Evolutionary conservation across 129 eudicot species (phyloP).

Genomic region (Scalesia atractyloides): DNA sequence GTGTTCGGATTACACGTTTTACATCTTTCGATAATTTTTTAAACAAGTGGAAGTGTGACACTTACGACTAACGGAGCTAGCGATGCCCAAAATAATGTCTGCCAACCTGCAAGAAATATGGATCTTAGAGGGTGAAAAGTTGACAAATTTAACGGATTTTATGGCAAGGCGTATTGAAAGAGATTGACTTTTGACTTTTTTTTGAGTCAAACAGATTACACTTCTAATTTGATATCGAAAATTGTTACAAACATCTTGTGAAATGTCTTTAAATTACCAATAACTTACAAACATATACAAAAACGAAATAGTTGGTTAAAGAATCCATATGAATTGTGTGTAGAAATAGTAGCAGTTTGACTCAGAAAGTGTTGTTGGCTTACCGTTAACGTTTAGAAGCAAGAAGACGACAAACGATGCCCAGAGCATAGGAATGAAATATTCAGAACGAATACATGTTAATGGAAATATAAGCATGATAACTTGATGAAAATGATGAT

Average conservation of each 20-base stretch:
- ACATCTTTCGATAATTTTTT: not conserved
- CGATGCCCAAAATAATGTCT: conserved; percentile 88
- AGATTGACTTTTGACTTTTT: conserved; percentile 7
- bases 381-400: conserved; percentile 83
- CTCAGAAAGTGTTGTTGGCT: conserved; percentile 10
- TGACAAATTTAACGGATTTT: not conserved
- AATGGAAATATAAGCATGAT: not conserved
- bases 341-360: not conserved
- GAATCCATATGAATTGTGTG: not conserved
- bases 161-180: not conserved
- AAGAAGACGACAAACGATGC: conserved; percentile 83
- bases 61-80: conserved; percentile 76
- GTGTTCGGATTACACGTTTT: not conserved
- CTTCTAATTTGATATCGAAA: not conserved
- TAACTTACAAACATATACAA: not conserved
- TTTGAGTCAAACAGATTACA: conserved; percentile 2
- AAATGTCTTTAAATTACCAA: not conserved
- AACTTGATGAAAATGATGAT: conserved; percentile 10
- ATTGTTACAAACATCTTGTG: not conserved
- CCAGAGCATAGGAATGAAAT: conserved; percentile 88
- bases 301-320: not conserved
- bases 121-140: not conserved
- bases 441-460: not conserved
- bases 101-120: conserved; percentile 61
- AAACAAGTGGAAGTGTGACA: conserved; percentile 2